These are phyloP conservation scores for Suillus cothurnatus DNA, from an alignment of 768 basidiomycete species.

Conservation along the genomic window DNA sequence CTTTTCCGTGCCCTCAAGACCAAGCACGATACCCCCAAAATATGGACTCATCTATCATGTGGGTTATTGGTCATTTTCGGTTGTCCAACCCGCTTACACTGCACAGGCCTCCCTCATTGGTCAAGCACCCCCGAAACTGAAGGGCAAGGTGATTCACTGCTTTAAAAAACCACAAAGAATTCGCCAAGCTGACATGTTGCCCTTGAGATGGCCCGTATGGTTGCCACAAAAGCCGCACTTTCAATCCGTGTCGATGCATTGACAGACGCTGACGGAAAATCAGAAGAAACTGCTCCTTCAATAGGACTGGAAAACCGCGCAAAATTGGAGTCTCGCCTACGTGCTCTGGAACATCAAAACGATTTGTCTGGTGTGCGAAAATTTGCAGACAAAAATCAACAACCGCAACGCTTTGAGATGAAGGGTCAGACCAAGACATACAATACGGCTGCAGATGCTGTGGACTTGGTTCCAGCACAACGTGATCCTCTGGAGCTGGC, in stretches of 20 bases:
- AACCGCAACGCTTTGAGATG: conserved; percentile 83
- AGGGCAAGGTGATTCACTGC: conserved; percentile 75
- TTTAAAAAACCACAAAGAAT: conserved; percentile 8
- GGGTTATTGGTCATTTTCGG: conserved; percentile 27
- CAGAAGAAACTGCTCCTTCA: conserved; percentile 75
- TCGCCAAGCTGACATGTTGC: not conserved
- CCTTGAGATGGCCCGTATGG: conserved; percentile 96
- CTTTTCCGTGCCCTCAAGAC: conserved; percentile 78
- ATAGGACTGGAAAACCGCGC: conserved; percentile 93
- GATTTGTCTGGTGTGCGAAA: conserved; percentile 75
- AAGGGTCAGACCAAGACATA: conserved; percentile 78
- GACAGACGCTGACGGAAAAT: conserved; percentile 89
- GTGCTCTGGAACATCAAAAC: conserved; percentile 81
- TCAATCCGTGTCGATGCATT: conserved; percentile 98
- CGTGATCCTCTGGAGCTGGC: conserved; percentile 78
- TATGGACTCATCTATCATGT: conserved; percentile 99
- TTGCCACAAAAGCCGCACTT: conserved; percentile 96
- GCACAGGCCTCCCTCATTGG: conserved; percentile 89
- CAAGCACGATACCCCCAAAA: conserved; percentile 94
- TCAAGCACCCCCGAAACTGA: conserved; percentile 96
- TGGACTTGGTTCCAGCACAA: conserved; percentile 85
- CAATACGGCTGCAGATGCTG: conserved; percentile 82
- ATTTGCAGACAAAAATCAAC: conserved; percentile 60
- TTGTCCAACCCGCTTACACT: conserved; percentile 9
- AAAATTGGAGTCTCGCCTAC: conserved; percentile 93